These are phyloP conservation scores for Solanum tarapatanum DNA, from an alignment of 257 asterid genomes.

Conservation along the genomic window DNA sequence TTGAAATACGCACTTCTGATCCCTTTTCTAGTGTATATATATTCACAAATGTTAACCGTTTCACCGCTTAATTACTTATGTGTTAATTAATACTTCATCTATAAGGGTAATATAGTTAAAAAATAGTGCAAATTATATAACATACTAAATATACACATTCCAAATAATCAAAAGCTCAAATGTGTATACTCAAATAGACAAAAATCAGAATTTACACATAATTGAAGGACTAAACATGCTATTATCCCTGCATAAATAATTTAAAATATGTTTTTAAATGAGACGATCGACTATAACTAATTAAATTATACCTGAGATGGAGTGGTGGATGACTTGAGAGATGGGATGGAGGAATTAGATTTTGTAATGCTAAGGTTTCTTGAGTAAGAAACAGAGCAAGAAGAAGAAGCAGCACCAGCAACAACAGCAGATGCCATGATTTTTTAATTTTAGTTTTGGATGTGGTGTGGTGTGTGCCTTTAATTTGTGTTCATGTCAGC, in stretches of 20 bases:
- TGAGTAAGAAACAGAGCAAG: slow-evolving; percentile 39
- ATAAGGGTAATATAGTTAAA: background rate
- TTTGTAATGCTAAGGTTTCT: slow-evolving; percentile 25
- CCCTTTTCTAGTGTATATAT: background rate
- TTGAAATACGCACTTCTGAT: background rate
- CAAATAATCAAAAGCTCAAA: background rate
- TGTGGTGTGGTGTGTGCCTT: background rate
- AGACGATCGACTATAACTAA: background rate
- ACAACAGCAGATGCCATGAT: slow-evolving; percentile 44
- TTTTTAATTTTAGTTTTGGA: background rate
- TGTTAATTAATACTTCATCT: too few species aligned
- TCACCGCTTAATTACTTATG: background rate
- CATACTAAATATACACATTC: background rate
- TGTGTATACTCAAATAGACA: background rate
- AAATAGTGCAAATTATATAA: background rate
- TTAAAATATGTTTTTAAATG: background rate
- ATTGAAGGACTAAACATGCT: background rate
- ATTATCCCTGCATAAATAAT: background rate
- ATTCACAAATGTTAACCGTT: background rate
- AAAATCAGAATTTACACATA: background rate
- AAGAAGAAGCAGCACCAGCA: slow-evolving; percentile 52
- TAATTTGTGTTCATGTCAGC: background rate
- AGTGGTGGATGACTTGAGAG: slow-evolving; percentile 9
- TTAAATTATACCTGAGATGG: slow-evolving; percentile 32
- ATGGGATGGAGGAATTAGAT: slow-evolving; percentile 12